Conservation (phyloP, 1,139 yeast species). For the Geotrichum reessii region DNA sequence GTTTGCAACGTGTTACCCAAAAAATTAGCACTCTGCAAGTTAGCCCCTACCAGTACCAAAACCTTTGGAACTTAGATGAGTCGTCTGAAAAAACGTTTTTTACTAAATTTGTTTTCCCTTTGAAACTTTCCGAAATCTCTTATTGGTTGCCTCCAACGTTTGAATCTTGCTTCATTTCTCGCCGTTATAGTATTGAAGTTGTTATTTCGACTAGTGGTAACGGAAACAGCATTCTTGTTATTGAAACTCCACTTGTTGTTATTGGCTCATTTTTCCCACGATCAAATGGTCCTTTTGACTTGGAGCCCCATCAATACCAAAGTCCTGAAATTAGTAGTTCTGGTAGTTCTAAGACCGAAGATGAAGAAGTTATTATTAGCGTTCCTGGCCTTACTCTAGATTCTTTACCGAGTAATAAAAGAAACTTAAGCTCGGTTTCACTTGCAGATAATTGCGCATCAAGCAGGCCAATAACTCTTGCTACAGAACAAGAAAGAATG, state of each 20-base stretch:
- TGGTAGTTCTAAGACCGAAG: background rate
- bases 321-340: background rate
- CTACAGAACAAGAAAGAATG: background rate
- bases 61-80: background rate
- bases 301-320: conserved; percentile 15
- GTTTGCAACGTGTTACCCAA: conserved; percentile 1
- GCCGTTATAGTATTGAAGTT: conserved; percentile 8
- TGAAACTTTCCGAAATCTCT: background rate
- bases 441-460: background rate
- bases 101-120: conserved; percentile 1
- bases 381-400: background rate
- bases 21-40: background rate
- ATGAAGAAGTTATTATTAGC: background rate
- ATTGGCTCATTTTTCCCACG: conserved; percentile 4
- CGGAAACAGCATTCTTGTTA: background rate
- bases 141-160: conserved; percentile 12
- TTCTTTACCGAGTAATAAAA: background rate
- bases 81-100: background rate
- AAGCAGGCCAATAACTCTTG: background rate
- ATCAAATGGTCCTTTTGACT: conserved; percentile 11
- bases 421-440: background rate
- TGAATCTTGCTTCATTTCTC: conserved; percentile 12
- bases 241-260: conserved; percentile 3
- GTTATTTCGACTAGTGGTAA: background rate
- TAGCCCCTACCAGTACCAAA: conserved; percentile 1